A percentile compares a stretch with the other conserved stretches of the same genome.
phyloP scores from a whole-genome alignment of 164 flowering plant genomes.

The grape (Vitis vinifera) region ASM3070453v1 NC_081822.1:3839001-3839500 shows the following conservation, averaged over 20 bases:
- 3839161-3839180: conserved; percentile 3
- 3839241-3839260: conserved; percentile 2
- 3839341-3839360: too few relatives aligned
- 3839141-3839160: conserved; percentile 2
- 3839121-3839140: conserved; percentile 4
- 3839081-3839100: neutral
- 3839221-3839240: conserved; percentile 3
- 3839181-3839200: conserved; percentile 7
- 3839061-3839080: conserved; percentile 7
- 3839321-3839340: too few relatives aligned
- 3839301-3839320: too few relatives aligned
- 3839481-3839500: too few relatives aligned
- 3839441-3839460: too few relatives aligned
- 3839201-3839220: conserved; percentile 15
- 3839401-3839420: too few relatives aligned
- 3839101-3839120: conserved; percentile 3
- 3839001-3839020: conserved; percentile 8
- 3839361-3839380: too few relatives aligned
- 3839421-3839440: too few relatives aligned
- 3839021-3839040: conserved; percentile 1
- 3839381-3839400: too few relatives aligned
- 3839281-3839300: too few relatives aligned
- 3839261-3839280: neutral
- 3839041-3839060: conserved; percentile 3
- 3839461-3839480: too few relatives aligned